phyloP scores from a whole-genome alignment of 768 basidiomycete species.

The Dentipellis fragilis region DNA sequence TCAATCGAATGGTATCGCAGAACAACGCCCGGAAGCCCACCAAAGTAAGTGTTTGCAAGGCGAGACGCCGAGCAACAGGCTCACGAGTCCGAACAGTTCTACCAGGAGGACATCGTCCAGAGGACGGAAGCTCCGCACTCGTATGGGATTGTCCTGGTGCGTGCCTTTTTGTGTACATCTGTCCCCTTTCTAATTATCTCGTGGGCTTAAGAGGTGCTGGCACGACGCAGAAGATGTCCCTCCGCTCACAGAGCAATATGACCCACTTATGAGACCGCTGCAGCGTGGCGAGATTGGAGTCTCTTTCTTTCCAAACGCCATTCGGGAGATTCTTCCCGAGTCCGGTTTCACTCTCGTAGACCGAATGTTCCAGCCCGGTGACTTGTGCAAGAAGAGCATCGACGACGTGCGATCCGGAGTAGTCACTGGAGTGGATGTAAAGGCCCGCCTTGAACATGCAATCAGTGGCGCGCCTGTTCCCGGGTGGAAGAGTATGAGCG shows the following conservation, averaged over 20 bases:
- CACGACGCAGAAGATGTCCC: slow-evolving; percentile 72
- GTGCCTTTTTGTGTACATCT: slow-evolving; percentile 10
- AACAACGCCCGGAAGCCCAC: slow-evolving; percentile 19
- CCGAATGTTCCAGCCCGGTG: slow-evolving; percentile 68
- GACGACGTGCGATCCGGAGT: slow-evolving; percentile 72
- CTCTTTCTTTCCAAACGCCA: slow-evolving; percentile 45
- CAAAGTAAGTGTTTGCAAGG: slow-evolving; percentile 18
- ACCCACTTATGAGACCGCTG: slow-evolving; percentile 71
- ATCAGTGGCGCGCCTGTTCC: slow-evolving; percentile 50
- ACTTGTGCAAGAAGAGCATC: slow-evolving; percentile 71
- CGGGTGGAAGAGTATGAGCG: slow-evolving; percentile 52
- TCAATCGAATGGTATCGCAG: slow-evolving; percentile 19
- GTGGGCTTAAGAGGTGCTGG: slow-evolving; percentile 64
- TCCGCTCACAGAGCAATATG: slow-evolving; percentile 31
- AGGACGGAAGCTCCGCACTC: slow-evolving; percentile 21
- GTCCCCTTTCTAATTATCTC: not conserved
- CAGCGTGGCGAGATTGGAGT: slow-evolving; percentile 76
- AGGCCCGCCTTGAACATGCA: slow-evolving; percentile 65
- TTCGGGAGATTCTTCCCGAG: slow-evolving; percentile 64
- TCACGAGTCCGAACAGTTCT: slow-evolving; percentile 21
- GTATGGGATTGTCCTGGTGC: slow-evolving; percentile 59
- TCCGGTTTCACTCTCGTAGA: slow-evolving; percentile 61
- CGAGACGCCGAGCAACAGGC: not conserved
- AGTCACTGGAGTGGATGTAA: slow-evolving; percentile 51
- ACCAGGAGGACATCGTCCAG: slow-evolving; percentile 29